A percentile compares a stretch with the other conserved stretches of the same genome.
Conservation (phyloP, 1,284 basidiomycete genomes). For the Sporisorium scitamineum region DNA sequence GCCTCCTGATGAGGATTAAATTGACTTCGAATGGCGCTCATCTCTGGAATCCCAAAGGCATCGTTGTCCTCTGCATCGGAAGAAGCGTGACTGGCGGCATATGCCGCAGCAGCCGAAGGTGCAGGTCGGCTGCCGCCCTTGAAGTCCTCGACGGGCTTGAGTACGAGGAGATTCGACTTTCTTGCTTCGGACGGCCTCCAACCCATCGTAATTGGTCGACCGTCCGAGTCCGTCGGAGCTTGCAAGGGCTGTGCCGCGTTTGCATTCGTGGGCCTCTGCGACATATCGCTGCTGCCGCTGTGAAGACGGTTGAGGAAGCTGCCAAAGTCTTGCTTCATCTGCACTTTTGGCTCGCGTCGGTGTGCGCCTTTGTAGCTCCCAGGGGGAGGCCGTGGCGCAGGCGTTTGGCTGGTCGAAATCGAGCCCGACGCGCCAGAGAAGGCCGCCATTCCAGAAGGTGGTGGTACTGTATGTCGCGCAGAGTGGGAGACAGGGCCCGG, state of each 20-base stretch:
- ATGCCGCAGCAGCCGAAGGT: neutral
- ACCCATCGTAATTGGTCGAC: slow-evolving; percentile 8
- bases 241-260: slow-evolving; percentile 5
- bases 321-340: slow-evolving; percentile 20
- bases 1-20: slow-evolving; percentile 38
- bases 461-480: neutral
- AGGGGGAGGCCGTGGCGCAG: slow-evolving; percentile 11
- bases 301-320: slow-evolving; percentile 27
- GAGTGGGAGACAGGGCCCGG: neutral
- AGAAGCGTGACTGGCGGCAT: slow-evolving; percentile 15
- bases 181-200: slow-evolving; percentile 27
- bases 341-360: slow-evolving; percentile 27
- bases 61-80: slow-evolving; percentile 31
- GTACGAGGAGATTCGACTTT: slow-evolving; percentile 27
- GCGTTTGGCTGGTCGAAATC: neutral
- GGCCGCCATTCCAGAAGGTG: neutral
- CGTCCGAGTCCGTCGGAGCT: slow-evolving; percentile 15
- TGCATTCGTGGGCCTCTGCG: neutral
- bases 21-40: slow-evolving; percentile 29
- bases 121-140: slow-evolving; percentile 23
- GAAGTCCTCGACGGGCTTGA: slow-evolving; percentile 34
- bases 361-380: slow-evolving; percentile 50
- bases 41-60: slow-evolving; percentile 34
- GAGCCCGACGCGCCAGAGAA: neutral
- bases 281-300: neutral